These are phyloP conservation scores for Bipolaris cookei DNA, from an alignment of 2,329 filamentous ascomycete genomes.

Conservation along the genomic window DNA sequence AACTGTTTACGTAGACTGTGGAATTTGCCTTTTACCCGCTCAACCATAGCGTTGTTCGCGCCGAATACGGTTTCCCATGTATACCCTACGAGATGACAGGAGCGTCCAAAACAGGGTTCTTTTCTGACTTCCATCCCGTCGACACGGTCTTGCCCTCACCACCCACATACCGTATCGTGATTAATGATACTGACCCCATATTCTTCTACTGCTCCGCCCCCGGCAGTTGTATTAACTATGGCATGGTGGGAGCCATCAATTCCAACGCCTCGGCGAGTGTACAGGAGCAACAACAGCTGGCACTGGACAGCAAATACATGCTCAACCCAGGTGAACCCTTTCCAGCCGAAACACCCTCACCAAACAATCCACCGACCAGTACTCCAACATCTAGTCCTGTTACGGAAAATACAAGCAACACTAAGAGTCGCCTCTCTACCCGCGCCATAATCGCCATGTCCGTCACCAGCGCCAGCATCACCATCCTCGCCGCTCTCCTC, in stretches of 20 bases:
- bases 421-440: constrained; percentile 30
- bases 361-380: constrained; percentile 12
- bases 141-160: constrained; percentile 32
- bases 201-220: constrained; percentile 60
- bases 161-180: constrained; percentile 34
- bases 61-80: constrained; percentile 51
- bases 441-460: constrained; percentile 60
- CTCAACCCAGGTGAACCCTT: constrained; percentile 46
- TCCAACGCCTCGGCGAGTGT: constrained; percentile 49
- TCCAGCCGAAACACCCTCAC: constrained; percentile 27
- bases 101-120: constrained; percentile 36
- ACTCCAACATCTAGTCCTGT: neutral
- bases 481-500: constrained; percentile 29
- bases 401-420: neutral
- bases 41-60: constrained; percentile 53
- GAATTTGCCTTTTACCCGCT: constrained; percentile 52
- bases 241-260: constrained; percentile 81
- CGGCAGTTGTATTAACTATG: constrained; percentile 66
- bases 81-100: constrained; percentile 48
- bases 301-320: constrained; percentile 35
- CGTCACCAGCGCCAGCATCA: constrained; percentile 57
- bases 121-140: constrained; percentile 38
- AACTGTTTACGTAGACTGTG: constrained; percentile 32
- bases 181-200: constrained; percentile 45
- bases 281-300: constrained; percentile 31